A percentile compares a stretch with the other conserved stretches of the same genome.
phyloP scores from a whole-genome alignment of 1,284 basidiomycete genomes.

The Mycosarcoma mackinlayi region DNA sequence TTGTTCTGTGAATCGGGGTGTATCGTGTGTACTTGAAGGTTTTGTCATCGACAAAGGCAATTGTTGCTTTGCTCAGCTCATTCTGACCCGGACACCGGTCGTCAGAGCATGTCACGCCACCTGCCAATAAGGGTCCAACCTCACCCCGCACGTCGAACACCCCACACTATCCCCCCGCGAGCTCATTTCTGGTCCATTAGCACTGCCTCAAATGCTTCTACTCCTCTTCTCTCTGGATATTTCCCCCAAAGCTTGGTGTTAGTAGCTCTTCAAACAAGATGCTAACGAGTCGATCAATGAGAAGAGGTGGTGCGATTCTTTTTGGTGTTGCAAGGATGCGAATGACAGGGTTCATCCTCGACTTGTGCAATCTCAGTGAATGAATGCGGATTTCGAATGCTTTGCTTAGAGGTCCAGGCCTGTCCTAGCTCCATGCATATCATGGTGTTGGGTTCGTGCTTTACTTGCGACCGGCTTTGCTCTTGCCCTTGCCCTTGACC shows the following conservation, averaged over 20 bases:
- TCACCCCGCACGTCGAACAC: neutral
- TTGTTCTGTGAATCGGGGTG: neutral
- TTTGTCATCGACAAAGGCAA: too few species aligned
- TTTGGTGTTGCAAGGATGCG: neutral
- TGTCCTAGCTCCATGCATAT: neutral
- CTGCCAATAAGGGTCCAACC: neutral
- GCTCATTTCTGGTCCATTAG: neutral
- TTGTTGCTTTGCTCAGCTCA: neutral
- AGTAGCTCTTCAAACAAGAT: neutral
- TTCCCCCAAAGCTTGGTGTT: too few species aligned
- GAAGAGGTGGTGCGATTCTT: conserved; percentile 32
- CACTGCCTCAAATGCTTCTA: neutral
- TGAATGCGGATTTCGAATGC: too few species aligned
- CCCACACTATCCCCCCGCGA: neutral
- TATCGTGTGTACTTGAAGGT: neutral
- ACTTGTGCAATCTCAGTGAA: neutral
- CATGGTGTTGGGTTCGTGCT: neutral
- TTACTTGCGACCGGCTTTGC: conserved; percentile 37
- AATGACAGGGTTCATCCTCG: neutral
- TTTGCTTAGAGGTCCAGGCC: neutral
- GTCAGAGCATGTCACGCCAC: neutral
- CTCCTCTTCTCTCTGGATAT: neutral
- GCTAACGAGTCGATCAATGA: neutral
- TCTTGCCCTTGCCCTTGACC: conserved; percentile 45
- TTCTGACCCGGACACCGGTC: neutral